Conservation (phyloP, 345 rosid species). For the Durio zibethinus region DNA sequence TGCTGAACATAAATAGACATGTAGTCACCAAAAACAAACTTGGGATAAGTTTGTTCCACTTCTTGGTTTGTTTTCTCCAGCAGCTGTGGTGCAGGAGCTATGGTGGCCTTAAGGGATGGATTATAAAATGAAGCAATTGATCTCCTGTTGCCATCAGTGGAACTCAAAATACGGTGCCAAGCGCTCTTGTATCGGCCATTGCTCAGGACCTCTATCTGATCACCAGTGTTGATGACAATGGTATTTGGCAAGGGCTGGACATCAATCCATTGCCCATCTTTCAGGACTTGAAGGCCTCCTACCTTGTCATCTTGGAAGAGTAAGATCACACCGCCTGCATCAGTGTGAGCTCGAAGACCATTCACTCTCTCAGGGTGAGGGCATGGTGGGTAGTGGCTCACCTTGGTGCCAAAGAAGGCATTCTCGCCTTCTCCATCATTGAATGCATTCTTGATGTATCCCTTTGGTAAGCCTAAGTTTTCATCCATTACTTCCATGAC, state of each 20-base stretch:
- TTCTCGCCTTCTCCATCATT: conserved; percentile 42
- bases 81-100: conserved; percentile 59
- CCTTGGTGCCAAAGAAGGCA: conserved; percentile 79
- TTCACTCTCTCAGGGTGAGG: conserved; percentile 62
- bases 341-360: conserved; percentile 91
- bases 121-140: conserved; percentile 90
- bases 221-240: conserved; percentile 86
- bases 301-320: conserved; percentile 80
- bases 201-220: conserved; percentile 88
- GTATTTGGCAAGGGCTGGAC: conserved; percentile 71
- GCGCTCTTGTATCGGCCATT: conserved; percentile 85
- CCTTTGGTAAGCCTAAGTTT: conserved; percentile 66
- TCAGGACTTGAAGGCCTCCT: conserved; percentile 80
- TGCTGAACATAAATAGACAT: conserved; percentile 83
- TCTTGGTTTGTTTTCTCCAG: conserved; percentile 20
- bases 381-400: conserved; percentile 94
- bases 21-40: conserved; percentile 87
- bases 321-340: conserved; percentile 90
- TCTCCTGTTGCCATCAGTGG: conserved; percentile 54
- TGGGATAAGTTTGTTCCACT: conserved; percentile 44
- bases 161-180: conserved; percentile 74
- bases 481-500: conserved; percentile 88
- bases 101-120: conserved; percentile 70
- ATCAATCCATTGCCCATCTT: conserved; percentile 79
- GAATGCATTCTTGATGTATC: conserved; percentile 58